These are phyloP conservation scores for Pulveroboletus sp. DNA, from an alignment of 1,284 basidiomycete genomes.

Conservation along the genomic window DNA sequence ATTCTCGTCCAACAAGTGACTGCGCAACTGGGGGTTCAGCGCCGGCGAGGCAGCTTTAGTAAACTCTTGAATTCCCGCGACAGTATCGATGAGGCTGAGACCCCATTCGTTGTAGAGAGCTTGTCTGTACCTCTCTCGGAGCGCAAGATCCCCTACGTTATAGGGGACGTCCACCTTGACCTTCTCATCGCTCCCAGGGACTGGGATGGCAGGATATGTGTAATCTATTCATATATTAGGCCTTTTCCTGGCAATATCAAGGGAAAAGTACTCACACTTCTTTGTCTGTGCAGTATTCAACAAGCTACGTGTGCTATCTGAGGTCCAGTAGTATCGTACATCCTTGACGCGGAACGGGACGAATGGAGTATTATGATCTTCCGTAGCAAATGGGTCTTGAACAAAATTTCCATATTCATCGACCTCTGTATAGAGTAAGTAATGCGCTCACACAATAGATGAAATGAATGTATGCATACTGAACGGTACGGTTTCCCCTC, in stretches of 20 bases:
- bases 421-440: constrained; percentile 2
- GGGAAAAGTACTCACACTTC: constrained; percentile 11
- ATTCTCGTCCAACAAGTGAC: constrained; percentile 10
- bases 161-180: constrained; percentile 20
- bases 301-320: constrained; percentile 9
- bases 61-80: too few relatives aligned
- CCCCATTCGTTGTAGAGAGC: constrained; percentile 10
- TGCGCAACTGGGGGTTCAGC: background rate
- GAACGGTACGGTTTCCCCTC: constrained; percentile 6
- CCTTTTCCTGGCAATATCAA: too few relatives aligned
- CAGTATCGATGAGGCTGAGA: background rate
- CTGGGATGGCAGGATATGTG: constrained; percentile 21
- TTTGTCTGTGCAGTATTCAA: background rate
- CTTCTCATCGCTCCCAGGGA: too few relatives aligned
- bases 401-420: background rate
- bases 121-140: constrained; percentile 15
- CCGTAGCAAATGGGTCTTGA: background rate
- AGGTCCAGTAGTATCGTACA: constrained; percentile 15
- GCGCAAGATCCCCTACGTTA: constrained; percentile 1
- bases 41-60: too few relatives aligned
- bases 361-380: constrained; percentile 6
- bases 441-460: too few relatives aligned
- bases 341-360: constrained; percentile 9
- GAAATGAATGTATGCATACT: constrained; percentile 5
- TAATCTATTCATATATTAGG: constrained; percentile 12